Base-by-base conservation (phyloP, 208 protist genomes). In the Trypanosoma scelopori region DNA sequence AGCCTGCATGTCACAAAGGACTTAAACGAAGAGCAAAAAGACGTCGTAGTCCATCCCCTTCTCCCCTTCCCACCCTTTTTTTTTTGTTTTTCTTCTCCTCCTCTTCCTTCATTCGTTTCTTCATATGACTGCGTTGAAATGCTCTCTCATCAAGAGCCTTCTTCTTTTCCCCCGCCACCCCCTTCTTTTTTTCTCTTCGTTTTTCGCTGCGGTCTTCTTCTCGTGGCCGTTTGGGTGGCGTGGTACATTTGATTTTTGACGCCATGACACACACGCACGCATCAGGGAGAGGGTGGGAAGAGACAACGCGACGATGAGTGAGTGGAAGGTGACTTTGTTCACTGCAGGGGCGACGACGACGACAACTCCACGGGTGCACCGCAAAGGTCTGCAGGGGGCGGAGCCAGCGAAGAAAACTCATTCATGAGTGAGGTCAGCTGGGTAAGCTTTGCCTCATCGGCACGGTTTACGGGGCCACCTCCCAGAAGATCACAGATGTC, bases 341-440 rank as follows among this genome's bases (percentile, higher is more conserved):
- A 20, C 59, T 46, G 5, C n/a, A n/a, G n/a, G n/a, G n/a, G n/a
- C n/a, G n/a, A n/a, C n/a, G n/a, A n/a, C n/a, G n/a, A n/a, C 25
- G 5, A 18, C 20, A 7, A 18, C 28, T 42, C 48, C n/a, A 22
- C 6, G n/a, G n/a, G 12, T 9, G 47, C 13, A 9, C 58, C 39
- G 9, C 18, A 6, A 16, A 69, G 53, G 15, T 41, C 63, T 30
- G 63, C 42, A 22, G 88, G 88, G 5, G 82, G 81, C 35, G 86
- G 75, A 13, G 80, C 84, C 11, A 94, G 65, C 28, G 87, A 76
- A 9, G 82, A 80, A 59, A 84, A 90, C 68, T 90, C 69, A 71
- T 87, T 73, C 76, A 90, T 84, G 20, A 89, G 53, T 55, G 86
- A 73, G 50, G 89, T 49, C 61, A 93, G 61, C 20, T 60, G 46